A percentile compares a stretch with the other conserved stretches of the same genome.
These are phyloP conservation scores for Baffinella frigidus DNA, from an alignment of 208 protist species.

Conservation along the genomic window DNA sequence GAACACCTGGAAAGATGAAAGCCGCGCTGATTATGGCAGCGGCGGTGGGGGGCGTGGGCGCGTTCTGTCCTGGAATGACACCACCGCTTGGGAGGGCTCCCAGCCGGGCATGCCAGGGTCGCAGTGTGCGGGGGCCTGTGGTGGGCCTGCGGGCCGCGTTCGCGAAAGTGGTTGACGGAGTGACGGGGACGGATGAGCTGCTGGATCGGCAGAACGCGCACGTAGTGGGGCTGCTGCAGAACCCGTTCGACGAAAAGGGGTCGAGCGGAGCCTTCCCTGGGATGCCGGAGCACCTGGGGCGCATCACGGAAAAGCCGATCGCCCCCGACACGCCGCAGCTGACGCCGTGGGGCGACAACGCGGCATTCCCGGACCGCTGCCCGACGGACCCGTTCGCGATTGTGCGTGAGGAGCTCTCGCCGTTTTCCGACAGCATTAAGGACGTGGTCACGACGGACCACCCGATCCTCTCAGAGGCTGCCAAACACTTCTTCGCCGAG, in stretches of 20 bases:
- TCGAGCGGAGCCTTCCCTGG: constrained; percentile 15
- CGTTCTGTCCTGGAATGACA: too few species aligned
- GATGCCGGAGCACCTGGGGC: not conserved
- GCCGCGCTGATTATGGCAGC: too few species aligned
- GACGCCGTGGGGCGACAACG: not conserved
- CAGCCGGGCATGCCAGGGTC: too few species aligned
- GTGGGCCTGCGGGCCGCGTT: too few species aligned
- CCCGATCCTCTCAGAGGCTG: constrained; percentile 5
- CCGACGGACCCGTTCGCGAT: constrained; percentile 55
- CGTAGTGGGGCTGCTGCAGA: constrained; percentile 18
- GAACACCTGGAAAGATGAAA: too few species aligned
- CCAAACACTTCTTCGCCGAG: constrained; percentile 64
- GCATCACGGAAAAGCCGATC: not conserved
- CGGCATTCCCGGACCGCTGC: not conserved
- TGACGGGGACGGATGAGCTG: not conserved
- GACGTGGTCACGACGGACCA: not conserved
- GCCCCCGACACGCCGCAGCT: not conserved
- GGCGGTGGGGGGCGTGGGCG: too few species aligned
- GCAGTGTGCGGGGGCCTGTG: too few species aligned
- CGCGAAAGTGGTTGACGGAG: not conserved
- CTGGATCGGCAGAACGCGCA: constrained; percentile 20
- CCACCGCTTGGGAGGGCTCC: too few species aligned
- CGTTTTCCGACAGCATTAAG: not conserved
- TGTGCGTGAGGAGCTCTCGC: constrained; percentile 29
- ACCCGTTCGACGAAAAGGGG: constrained; percentile 21